phyloP scores from a whole-genome alignment of 2,329 filamentous ascomycete species.

The Coniochaeta sp. region DNA sequence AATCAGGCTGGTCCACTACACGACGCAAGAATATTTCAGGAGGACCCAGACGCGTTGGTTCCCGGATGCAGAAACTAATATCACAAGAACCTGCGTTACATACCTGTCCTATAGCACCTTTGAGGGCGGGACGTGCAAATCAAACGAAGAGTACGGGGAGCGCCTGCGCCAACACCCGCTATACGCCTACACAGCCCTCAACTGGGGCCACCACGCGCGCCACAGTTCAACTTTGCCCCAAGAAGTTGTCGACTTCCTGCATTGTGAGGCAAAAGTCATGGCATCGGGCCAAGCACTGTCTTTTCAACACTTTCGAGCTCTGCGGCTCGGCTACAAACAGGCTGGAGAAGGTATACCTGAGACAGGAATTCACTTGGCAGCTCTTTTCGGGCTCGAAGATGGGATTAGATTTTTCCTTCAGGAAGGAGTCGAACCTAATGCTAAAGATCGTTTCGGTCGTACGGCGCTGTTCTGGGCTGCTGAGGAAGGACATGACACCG shows the following conservation, averaged over 20 bases:
- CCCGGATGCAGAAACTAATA: constrained; percentile 1
- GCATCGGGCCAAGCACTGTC: constrained; percentile 13
- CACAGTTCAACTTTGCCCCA: constrained; percentile 4
- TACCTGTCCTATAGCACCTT: constrained; percentile 21
- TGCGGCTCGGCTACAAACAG: no score
- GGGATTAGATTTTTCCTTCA: constrained; percentile 1
- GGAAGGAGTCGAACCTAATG: neutral
- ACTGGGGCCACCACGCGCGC: constrained; percentile 26
- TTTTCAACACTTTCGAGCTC: no score
- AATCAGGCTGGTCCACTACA: no score
- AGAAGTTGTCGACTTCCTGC: constrained; percentile 11
- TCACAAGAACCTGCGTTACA: constrained; percentile 13
- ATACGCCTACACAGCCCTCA: constrained; percentile 21
- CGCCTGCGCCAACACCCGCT: constrained; percentile 16
- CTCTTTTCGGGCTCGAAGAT: constrained; percentile 9
- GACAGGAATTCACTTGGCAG: constrained; percentile 8
- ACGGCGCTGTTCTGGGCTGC: neutral
- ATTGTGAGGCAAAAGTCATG: constrained; percentile 6
- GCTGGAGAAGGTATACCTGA: no score
- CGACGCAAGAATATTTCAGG: neutral
- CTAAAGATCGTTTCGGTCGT: neutral
- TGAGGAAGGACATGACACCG: neutral
- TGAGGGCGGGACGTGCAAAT: constrained; percentile 11
- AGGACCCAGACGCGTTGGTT: constrained; percentile 4
- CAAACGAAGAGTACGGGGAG: constrained; percentile 10